A percentile compares a stretch with the other conserved stretches of the same genome.
Evolutionary conservation across 345 rosid genomes (phyloP).

Genomic region (Aegle marmelos): DNA sequence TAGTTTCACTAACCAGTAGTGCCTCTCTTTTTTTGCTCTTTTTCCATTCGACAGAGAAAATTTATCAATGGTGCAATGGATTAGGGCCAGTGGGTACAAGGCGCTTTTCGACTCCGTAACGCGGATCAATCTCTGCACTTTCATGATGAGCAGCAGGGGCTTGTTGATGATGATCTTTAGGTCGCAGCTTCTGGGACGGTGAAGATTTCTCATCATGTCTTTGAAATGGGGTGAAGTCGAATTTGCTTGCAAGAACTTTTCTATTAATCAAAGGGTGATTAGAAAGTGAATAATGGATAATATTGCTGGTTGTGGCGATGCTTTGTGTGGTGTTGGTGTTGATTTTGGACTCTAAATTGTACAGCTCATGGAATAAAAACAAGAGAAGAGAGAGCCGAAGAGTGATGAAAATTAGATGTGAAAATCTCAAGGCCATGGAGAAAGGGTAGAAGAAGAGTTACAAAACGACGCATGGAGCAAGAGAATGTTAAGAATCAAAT

Average conservation of each 20-base stretch:
- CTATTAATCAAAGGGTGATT: slow-evolving; percentile 27
- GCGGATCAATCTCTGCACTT: slow-evolving; percentile 62
- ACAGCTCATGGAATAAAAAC: slow-evolving; percentile 43
- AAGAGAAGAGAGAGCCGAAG: slow-evolving; percentile 59
- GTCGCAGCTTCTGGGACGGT: slow-evolving; percentile 1
- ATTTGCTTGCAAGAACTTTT: slow-evolving; percentile 45
- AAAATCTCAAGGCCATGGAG: slow-evolving; percentile 49
- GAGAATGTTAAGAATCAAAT: slow-evolving; percentile 3
- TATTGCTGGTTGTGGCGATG: background rate
- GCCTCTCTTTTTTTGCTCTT: background rate
- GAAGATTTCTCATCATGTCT: slow-evolving; percentile 15
- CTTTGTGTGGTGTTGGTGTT: slow-evolving; percentile 5
- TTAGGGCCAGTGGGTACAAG: slow-evolving; percentile 91
- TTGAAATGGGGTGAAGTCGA: slow-evolving; percentile 65
- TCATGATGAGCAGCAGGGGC: slow-evolving; percentile 5
- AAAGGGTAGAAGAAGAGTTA: slow-evolving; percentile 27
- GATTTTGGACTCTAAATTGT: slow-evolving; percentile 30
- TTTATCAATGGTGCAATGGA: slow-evolving; percentile 81
- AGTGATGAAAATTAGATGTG: slow-evolving; percentile 35
- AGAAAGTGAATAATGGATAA: slow-evolving; percentile 8
- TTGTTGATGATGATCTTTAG: background rate
- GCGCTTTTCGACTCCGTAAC: slow-evolving; percentile 81
- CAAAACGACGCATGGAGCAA: slow-evolving; percentile 50
- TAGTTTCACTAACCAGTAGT: slow-evolving; percentile 12
- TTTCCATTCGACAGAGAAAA: slow-evolving; percentile 12